These are phyloP conservation scores for Coniochaeta sp. DNA, from an alignment of 2,329 filamentous ascomycete genomes.

Conservation along the genomic window DNA sequence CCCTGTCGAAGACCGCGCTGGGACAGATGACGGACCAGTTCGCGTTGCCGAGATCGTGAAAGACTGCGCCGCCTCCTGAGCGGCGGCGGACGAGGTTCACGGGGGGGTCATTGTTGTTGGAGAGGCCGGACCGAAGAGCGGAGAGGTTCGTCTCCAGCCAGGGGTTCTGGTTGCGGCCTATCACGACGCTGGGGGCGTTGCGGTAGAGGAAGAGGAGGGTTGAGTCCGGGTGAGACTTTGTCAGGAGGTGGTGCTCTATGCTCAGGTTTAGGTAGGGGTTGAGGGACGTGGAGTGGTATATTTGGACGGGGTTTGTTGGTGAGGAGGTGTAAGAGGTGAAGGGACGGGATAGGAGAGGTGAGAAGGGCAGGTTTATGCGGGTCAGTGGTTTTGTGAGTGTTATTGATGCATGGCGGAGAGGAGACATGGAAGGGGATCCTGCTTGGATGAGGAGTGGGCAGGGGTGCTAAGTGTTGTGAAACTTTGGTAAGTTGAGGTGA, in stretches of 20 bases:
- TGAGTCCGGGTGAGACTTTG: constrained; percentile 63
- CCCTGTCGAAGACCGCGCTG: constrained; percentile 65
- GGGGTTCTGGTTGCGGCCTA: constrained; percentile 95
- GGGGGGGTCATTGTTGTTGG: too few relatives aligned
- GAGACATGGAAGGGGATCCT: neutral
- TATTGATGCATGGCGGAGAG: neutral
- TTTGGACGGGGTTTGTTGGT: constrained; percentile 36
- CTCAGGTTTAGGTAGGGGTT: constrained; percentile 89
- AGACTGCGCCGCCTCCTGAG: constrained; percentile 87
- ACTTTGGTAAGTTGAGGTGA: neutral
- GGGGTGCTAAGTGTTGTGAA: neutral
- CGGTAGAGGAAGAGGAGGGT: constrained; percentile 80
- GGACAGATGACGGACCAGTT: constrained; percentile 93
- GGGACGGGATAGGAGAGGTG: neutral
- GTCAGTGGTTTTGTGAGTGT: neutral
- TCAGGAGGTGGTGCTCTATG: constrained; percentile 84
- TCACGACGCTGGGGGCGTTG: constrained; percentile 80
- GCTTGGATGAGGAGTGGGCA: neutral
- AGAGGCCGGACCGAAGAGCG: constrained; percentile 35
- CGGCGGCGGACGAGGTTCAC: constrained; percentile 69
- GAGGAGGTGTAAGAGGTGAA: constrained; percentile 1
- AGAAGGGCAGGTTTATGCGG: neutral
- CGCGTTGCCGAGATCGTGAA: constrained; percentile 86
- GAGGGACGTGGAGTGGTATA: constrained; percentile 61
- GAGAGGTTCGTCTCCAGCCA: constrained; percentile 83